Evolutionary conservation across 2,329 filamentous ascomycete genomes (phyloP).

Genomic region (Torrubiella hemipterigena): DNA sequence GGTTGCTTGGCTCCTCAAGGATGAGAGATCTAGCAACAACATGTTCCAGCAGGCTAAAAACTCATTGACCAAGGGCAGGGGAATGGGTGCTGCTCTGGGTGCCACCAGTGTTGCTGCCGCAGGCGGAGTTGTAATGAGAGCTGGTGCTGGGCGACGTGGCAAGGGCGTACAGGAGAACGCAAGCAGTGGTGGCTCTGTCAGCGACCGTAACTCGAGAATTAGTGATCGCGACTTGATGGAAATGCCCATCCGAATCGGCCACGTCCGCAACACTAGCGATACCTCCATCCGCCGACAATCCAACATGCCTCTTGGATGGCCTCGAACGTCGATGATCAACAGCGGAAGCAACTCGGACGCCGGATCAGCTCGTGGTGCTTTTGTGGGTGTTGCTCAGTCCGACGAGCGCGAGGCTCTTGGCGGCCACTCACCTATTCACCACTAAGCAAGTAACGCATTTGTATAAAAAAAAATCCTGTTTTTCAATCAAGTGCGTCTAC

Average conservation of each 20-base stretch:
- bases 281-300: constrained; percentile 15
- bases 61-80: constrained; percentile 6
- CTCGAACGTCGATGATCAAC: constrained; percentile 18
- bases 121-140: constrained; percentile 11
- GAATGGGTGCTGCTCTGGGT: constrained; percentile 5
- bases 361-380: too few relatives aligned
- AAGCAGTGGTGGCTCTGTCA: constrained; percentile 4
- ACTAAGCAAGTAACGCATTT: too few relatives aligned
- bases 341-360: too few relatives aligned
- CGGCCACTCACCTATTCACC: too few relatives aligned
- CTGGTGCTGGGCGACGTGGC: constrained; percentile 9
- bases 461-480: too few relatives aligned
- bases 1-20: constrained; percentile 33
- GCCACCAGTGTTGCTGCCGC: constrained; percentile 12
- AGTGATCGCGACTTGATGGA: constrained; percentile 10
- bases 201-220: constrained; percentile 11
- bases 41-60: constrained; percentile 18
- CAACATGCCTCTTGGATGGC: constrained; percentile 26
- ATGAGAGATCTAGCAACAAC: constrained; percentile 29
- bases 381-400: too few relatives aligned
- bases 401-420: too few relatives aligned
- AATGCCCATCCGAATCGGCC: constrained; percentile 9
- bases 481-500: too few relatives aligned
- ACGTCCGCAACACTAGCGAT: constrained; percentile 10
- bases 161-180: constrained; percentile 10